Evolutionary conservation across 1,284 basidiomycete genomes (phyloP).

Genomic region (Tilletia walkeri): DNA sequence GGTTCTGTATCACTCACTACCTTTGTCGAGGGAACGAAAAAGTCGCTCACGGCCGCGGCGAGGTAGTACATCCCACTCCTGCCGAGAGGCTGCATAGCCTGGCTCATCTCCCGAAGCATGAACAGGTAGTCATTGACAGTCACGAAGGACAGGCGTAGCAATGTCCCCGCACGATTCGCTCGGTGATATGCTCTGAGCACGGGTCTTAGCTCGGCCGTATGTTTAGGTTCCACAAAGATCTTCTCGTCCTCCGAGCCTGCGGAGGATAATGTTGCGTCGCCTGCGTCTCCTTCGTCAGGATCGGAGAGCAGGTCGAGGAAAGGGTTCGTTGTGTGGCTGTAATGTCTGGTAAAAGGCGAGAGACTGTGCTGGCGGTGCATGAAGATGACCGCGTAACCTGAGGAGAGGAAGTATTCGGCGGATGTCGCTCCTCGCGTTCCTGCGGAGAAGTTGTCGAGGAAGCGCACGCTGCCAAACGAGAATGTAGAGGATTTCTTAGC

Average conservation of each 20-base stretch:
- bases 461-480: slow-evolving; percentile 73
- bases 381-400: slow-evolving; percentile 95
- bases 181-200: slow-evolving; percentile 79
- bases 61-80: slow-evolving; percentile 86
- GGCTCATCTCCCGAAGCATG: slow-evolving; percentile 76
- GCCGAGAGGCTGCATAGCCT: slow-evolving; percentile 65
- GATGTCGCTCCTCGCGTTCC: slow-evolving; percentile 95
- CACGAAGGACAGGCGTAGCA: slow-evolving; percentile 85
- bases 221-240: slow-evolving; percentile 69
- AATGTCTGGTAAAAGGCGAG: slow-evolving; percentile 92
- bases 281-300: slow-evolving; percentile 21
- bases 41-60: slow-evolving; percentile 95
- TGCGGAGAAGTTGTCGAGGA: slow-evolving; percentile 97
- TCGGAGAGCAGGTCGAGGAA: slow-evolving; percentile 93
- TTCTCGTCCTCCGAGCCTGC: slow-evolving; percentile 34
- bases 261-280: slow-evolving; percentile 13
- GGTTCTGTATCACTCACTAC: slow-evolving; percentile 65
- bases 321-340: slow-evolving; percentile 94
- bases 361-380: slow-evolving; percentile 96
- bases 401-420: slow-evolving; percentile 89
- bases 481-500: neutral
- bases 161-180: slow-evolving; percentile 69
- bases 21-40: slow-evolving; percentile 86
- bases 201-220: slow-evolving; percentile 67
- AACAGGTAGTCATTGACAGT: slow-evolving; percentile 96